These are phyloP conservation scores for Gamarada debralockiae DNA, from an alignment of 495 filamentous ascomycete genomes.

Conservation along the genomic window DNA sequence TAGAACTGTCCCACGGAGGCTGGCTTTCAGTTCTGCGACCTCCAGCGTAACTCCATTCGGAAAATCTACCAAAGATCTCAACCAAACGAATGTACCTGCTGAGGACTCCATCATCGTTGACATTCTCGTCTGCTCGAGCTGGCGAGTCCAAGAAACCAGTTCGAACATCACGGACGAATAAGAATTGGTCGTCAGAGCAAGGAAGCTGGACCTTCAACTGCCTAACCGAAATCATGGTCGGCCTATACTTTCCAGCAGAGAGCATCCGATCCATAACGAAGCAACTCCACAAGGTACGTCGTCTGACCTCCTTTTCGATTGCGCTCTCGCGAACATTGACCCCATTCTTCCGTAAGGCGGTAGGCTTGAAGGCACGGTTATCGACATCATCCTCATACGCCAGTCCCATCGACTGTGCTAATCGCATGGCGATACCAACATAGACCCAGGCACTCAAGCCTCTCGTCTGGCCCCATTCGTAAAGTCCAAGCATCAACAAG, in stretches of 20 bases:
- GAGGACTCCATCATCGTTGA: slow-evolving; percentile 64
- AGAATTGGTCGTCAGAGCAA: slow-evolving; percentile 61
- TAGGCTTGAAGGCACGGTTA: not conserved
- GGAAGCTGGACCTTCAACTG: slow-evolving; percentile 68
- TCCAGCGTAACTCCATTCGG: slow-evolving; percentile 71
- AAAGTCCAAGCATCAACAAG: slow-evolving; percentile 75
- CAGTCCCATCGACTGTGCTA: slow-evolving; percentile 66
- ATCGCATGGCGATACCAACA: slow-evolving; percentile 72
- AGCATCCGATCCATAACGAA: slow-evolving; percentile 80
- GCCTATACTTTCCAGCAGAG: slow-evolving; percentile 70
- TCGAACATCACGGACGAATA: slow-evolving; percentile 63
- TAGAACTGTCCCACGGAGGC: slow-evolving; percentile 60
- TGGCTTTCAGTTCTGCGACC: slow-evolving; percentile 51
- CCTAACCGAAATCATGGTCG: slow-evolving; percentile 62
- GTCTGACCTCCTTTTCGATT: slow-evolving; percentile 69
- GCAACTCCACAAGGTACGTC: slow-evolving; percentile 83
- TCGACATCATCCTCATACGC: slow-evolving; percentile 55
- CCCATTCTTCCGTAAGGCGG: slow-evolving; percentile 5
- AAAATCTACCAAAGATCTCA: slow-evolving; percentile 74
- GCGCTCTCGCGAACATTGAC: slow-evolving; percentile 32
- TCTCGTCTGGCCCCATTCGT: slow-evolving; percentile 77
- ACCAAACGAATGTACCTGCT: slow-evolving; percentile 74
- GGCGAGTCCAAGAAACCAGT: slow-evolving; percentile 42
- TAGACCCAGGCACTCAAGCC: slow-evolving; percentile 76
- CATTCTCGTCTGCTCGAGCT: slow-evolving; percentile 19